Evolutionary conservation across 2,329 filamentous ascomycete genomes (phyloP).

Genomic region (Diaporthe eres): DNA sequence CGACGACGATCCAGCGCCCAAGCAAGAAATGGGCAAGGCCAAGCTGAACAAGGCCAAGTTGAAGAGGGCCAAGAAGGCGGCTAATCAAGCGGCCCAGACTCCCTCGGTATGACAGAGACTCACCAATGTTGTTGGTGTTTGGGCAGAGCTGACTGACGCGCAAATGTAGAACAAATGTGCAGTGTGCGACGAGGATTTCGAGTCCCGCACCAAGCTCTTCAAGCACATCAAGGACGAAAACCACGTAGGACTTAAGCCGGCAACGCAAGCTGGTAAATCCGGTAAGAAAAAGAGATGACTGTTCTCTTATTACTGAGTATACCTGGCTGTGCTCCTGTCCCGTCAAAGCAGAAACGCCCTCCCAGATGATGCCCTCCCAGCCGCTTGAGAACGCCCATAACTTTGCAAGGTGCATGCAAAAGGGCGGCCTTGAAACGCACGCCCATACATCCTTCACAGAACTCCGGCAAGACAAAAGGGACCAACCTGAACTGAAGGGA

Average conservation of each 20-base stretch:
- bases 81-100: conserved; percentile 55
- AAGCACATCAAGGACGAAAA: conserved; percentile 76
- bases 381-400: conserved; percentile 16
- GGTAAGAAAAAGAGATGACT: conserved; percentile 55
- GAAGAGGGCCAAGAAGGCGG: conserved; percentile 64
- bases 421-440: not conserved
- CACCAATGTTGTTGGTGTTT: not conserved
- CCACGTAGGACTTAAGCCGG: conserved; percentile 74
- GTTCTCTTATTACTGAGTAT: not conserved
- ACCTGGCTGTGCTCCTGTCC: conserved; percentile 8
- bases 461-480: conserved; percentile 14
- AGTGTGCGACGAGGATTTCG: conserved; percentile 61
- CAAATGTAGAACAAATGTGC: conserved; percentile 58
- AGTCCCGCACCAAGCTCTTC: conserved; percentile 80
- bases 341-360: conserved; percentile 18
- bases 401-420: conserved; percentile 1
- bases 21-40: conserved; percentile 63
- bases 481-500: not conserved
- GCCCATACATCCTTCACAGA: conserved; percentile 4
- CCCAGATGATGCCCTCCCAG: conserved; percentile 2
- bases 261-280: conserved; percentile 47
- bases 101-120: conserved; percentile 11
- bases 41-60: conserved; percentile 66
- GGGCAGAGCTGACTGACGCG: conserved; percentile 20
- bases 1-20: conserved; percentile 46